Evolutionary conservation across 73 alveolate species (phyloP), one percentile per base, ranked within the genome.

Genomic region (Paraurostyla sp.): DNA sequence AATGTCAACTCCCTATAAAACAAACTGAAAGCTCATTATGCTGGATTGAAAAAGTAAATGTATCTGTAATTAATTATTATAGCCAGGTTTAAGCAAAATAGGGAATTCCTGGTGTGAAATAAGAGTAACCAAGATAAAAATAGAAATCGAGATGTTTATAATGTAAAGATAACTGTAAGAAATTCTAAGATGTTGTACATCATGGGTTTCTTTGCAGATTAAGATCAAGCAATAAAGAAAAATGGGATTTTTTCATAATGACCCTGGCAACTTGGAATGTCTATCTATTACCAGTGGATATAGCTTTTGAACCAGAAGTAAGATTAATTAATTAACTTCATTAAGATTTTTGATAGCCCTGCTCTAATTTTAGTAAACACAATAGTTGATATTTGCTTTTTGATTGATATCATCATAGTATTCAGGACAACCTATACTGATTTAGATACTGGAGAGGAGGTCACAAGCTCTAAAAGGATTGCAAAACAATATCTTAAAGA

Each of bases 401-500:
- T 91, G 27, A 45, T 91, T 25, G 96, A 91, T 49, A 91, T 91
- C 46, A 29, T 76, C 0, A 48, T 91, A 35, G 78, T 71, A 2
- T 85, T 91, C 46, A 48, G 93, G 30, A 60, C 96, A 20, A 71
- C 96, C 23, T 84, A 54, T 51, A 3, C 75, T 43, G 78, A 91
- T 36, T 51, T 63, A 45, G 25, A 30, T 0, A 73, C 91, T n/a
- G 93, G 93, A 3, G 88, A 73, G 0, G 96, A 91, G 43, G 36
- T 78, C 0, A 51, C 76, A 0, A 45, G 68, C 62, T 18, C 71
- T 57, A 59, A 87, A 13, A 50, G 71, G 42, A 56, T 76, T 46
- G 81, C 89, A 4, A 40, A 48, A 22, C 45, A 76, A 49, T 91
- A 91, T 51, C 9, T 91, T 9, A 48, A 15, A 35, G 91, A 68